Evolutionary conservation across 352 stramenopile species (phyloP), one percentile per base, ranked within the genome.

Genomic region (Chrysophaeum taylorii): DNA sequence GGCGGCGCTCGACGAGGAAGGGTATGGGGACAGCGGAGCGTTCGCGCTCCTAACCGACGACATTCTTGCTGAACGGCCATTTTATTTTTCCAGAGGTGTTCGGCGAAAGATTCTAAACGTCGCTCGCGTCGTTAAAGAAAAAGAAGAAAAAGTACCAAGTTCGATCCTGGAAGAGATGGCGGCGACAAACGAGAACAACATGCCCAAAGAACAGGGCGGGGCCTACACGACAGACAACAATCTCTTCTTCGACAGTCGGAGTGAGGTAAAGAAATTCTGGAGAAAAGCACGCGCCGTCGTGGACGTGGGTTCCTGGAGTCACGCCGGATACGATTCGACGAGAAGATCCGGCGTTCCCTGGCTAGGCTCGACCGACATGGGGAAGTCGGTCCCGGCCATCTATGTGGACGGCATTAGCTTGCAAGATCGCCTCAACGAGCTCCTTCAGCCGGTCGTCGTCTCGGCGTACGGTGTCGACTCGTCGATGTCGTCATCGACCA

Each of bases 151-250:
- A 1, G n/a, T n/a, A n/a, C n/a, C n/a, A n/a, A n/a, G n/a, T n/a
- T n/a, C n/a, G n/a, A n/a, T n/a, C n/a, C n/a, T n/a, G n/a, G n/a
- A n/a, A n/a, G 57, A 66, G 1, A 36, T 2, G 4, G 31, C 57
- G 31, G 33, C 31, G 57, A 48, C 31, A 2, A 2, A 7, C 33
- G 33, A 45, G 14, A 36, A 2, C 33, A 66, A 66, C 5, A 42
- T 41, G 21, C 2, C 4, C 14, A 42, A 45, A 2, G 57, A 2
- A 4, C 12, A 25, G 14, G 33, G 1, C 33, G 36, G 16, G 36
- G 57, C 57, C 12, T 66, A 38, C 57, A 42, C 31, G 57, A 43
- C 57, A 7, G 57, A 35, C 57, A 36, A 33, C 57, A 36, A 37
- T 2, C 18, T 33, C 18, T 66, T 66, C 57, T 66, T 66, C 57